Percentiles rank a stretch among this genome's conserved stretches.
These are phyloP conservation scores for Neoarthrinium moseri DNA, from an alignment of 2,329 filamentous ascomycete genomes.

Conservation along the genomic window DNA sequence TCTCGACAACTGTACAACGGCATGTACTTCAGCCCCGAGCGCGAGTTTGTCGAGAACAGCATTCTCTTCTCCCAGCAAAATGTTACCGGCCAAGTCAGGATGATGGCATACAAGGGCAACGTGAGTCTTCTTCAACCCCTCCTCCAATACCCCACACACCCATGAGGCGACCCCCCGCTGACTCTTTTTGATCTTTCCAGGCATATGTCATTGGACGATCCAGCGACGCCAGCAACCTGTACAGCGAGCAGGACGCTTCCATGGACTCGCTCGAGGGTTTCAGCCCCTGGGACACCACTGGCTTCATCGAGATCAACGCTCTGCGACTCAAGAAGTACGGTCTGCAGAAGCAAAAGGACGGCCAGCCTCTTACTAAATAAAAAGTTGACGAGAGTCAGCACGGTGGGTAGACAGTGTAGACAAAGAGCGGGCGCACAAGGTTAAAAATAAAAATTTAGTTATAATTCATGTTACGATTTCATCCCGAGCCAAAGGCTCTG, in stretches of 20 bases:
- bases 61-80: slow-evolving; percentile 59
- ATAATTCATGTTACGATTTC: no score
- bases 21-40: slow-evolving; percentile 52
- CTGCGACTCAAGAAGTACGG: slow-evolving; percentile 62
- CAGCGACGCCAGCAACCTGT: slow-evolving; percentile 47
- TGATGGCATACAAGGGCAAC: slow-evolving; percentile 33
- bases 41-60: slow-evolving; percentile 59
- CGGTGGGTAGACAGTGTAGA: no score
- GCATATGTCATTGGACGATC: slow-evolving; percentile 44
- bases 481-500: no score
- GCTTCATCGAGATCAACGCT: slow-evolving; percentile 68
- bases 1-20: slow-evolving; percentile 44
- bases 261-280: slow-evolving; percentile 51
- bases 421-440: no score
- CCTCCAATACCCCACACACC: no score
- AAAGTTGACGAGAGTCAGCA: no score
- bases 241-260: slow-evolving; percentile 45
- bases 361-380: slow-evolving; percentile 34
- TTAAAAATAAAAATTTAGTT: no score
- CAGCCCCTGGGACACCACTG: slow-evolving; percentile 38
- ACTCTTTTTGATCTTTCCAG: neutral
- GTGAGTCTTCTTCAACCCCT: slow-evolving; percentile 14
- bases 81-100: slow-evolving; percentile 28
- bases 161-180: no score
- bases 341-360: slow-evolving; percentile 35